These are phyloP conservation scores for Neurospora hispaniola DNA, from an alignment of 495 filamentous ascomycete species.

Conservation along the genomic window DNA sequence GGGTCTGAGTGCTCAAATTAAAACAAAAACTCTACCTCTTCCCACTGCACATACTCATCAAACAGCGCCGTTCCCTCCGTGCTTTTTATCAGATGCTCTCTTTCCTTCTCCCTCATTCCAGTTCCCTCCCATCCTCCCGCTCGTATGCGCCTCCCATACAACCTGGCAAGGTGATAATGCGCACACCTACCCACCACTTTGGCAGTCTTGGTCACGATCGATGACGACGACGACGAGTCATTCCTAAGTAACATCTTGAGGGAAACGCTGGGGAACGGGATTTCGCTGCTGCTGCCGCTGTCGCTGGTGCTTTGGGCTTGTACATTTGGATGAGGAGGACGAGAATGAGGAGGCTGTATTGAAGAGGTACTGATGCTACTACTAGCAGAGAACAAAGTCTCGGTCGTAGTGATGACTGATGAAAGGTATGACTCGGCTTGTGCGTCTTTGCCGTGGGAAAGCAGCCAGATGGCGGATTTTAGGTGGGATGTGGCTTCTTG, in stretches of 20 bases:
- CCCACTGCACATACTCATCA: constrained; percentile 11
- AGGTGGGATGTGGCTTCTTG: not conserved
- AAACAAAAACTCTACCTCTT: constrained; percentile 16
- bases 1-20: not conserved
- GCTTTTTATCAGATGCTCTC: constrained; percentile 2
- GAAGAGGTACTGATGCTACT: not conserved
- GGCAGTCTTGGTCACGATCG: not conserved
- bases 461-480: not conserved
- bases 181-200: constrained; percentile 10
- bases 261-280: not conserved
- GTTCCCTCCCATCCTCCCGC: not conserved
- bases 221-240: not conserved
- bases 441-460: not conserved
- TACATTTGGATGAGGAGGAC: not conserved
- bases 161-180: constrained; percentile 7
- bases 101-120: not conserved
- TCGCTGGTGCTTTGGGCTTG: not conserved
- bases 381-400: not conserved
- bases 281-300: not conserved
- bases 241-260: not conserved
- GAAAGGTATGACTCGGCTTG: not conserved
- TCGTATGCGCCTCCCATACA: not conserved
- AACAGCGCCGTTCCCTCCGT: constrained; percentile 7
- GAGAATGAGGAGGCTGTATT: not conserved
- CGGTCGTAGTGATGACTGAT: not conserved